Evolutionary conservation across 2,329 filamentous ascomycete genomes (phyloP).

Genomic region (Septoria petroselini): DNA sequence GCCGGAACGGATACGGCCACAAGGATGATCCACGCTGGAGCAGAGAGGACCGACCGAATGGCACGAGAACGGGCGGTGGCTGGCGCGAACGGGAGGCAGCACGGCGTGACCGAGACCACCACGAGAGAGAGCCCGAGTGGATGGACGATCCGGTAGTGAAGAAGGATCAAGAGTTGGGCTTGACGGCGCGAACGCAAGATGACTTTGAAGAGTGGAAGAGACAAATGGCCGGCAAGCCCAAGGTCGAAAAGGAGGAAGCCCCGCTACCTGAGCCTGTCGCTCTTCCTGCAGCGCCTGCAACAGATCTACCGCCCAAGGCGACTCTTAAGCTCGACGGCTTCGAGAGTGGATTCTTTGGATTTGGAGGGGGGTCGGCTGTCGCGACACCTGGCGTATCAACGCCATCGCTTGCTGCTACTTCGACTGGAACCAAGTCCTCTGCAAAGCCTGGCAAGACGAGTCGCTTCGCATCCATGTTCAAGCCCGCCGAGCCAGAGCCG

Average conservation of each 20-base stretch:
- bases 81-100: slow-evolving; percentile 51
- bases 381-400: slow-evolving; percentile 21
- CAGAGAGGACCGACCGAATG: slow-evolving; percentile 40
- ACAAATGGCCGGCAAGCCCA: slow-evolving; percentile 63
- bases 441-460: slow-evolving; percentile 67
- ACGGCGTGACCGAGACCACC: slow-evolving; percentile 44
- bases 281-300: slow-evolving; percentile 21
- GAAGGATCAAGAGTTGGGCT: slow-evolving; percentile 51
- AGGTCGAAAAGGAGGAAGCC: slow-evolving; percentile 23
- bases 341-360: slow-evolving; percentile 75
- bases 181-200: slow-evolving; percentile 67
- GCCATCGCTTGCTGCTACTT: slow-evolving; percentile 14
- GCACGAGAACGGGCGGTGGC: slow-evolving; percentile 52
- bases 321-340: slow-evolving; percentile 63
- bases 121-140: slow-evolving; percentile 88
- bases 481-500: slow-evolving; percentile 29
- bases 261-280: slow-evolving; percentile 22
- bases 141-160: slow-evolving; percentile 62
- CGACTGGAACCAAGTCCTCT: slow-evolving; percentile 12
- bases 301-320: slow-evolving; percentile 20
- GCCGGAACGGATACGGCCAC: slow-evolving; percentile 64
- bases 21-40: slow-evolving; percentile 68
- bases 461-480: slow-evolving; percentile 75
- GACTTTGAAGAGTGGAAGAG: slow-evolving; percentile 96
- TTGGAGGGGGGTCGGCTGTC: slow-evolving; percentile 44